These are phyloP conservation scores for Monosporozyma solicola DNA, from an alignment of 805 yeast genomes.

Conservation along the genomic window DNA sequence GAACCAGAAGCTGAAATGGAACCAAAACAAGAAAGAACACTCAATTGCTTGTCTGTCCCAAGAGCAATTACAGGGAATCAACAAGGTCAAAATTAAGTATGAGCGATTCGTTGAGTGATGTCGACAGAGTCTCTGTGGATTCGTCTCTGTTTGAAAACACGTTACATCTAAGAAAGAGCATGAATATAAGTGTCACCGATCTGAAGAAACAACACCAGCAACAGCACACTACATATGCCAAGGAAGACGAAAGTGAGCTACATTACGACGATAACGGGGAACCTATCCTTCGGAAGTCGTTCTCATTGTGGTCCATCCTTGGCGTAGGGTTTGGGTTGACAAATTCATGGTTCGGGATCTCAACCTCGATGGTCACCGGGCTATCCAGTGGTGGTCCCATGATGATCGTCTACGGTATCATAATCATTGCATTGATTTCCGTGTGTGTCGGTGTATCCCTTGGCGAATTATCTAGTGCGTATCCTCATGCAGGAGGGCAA, in stretches of 20 bases:
- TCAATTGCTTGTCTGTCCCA: not conserved
- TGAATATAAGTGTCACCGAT: not conserved
- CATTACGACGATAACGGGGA: constrained; percentile 12
- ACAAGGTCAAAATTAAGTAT: not conserved
- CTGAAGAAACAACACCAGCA: not conserved
- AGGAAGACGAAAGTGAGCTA: not conserved
- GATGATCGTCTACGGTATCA: constrained; percentile 49
- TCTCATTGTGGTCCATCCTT: constrained; percentile 41
- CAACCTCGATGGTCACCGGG: constrained; percentile 51
- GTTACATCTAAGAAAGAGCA: not conserved
- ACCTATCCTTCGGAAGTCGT: constrained; percentile 32
- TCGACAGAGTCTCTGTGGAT: not conserved
- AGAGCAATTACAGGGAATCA: no score
- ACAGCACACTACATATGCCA: not conserved
- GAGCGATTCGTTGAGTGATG: not conserved
- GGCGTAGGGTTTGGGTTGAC: constrained; percentile 58
- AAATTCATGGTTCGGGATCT: constrained; percentile 57
- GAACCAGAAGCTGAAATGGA: no score
- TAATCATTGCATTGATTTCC: constrained; percentile 43
- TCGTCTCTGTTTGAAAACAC: not conserved
- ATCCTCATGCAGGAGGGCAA: constrained; percentile 59
- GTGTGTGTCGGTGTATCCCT: constrained; percentile 42
- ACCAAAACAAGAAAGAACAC: not conserved
- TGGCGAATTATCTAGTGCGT: constrained; percentile 48
- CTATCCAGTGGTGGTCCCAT: constrained; percentile 53